Evolutionary conservation across 176 grass and related monocot genomes (phyloP).

Genomic region (Elymus sibiricus): DNA sequence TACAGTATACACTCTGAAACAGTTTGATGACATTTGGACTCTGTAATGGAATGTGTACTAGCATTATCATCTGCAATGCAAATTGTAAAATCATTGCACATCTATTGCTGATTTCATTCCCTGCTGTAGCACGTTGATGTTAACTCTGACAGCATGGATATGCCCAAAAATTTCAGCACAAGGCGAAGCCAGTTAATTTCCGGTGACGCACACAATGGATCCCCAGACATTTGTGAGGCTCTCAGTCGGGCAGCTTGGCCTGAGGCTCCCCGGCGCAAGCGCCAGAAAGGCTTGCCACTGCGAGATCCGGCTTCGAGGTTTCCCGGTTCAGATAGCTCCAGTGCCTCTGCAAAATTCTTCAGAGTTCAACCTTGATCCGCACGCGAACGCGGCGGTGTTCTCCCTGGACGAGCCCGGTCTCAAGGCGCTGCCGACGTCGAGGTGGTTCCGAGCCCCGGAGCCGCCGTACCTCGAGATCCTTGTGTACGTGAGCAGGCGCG

Average conservation of each 20-base stretch:
- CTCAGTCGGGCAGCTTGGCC: conserved; percentile 20
- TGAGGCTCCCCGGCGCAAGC: conserved; percentile 40
- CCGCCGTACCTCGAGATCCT: conserved; percentile 42
- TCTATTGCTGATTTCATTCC: neutral
- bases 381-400: conserved; percentile 62
- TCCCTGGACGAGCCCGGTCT: conserved; percentile 76
- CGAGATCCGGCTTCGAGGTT: conserved; percentile 64
- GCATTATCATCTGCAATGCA: neutral
- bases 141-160: neutral
- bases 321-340: conserved; percentile 42
- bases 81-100: neutral
- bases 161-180: conserved; percentile 15
- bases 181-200: neutral
- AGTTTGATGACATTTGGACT: neutral
- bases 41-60: neutral
- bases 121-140: neutral
- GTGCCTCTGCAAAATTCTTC: conserved; percentile 45
- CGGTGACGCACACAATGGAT: conserved; percentile 53
- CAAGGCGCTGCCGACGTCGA: conserved; percentile 25
- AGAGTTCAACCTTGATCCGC: conserved; percentile 43
- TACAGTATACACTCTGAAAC: neutral
- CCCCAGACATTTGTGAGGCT: conserved; percentile 46
- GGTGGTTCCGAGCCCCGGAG: conserved; percentile 47
- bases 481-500: conserved; percentile 38
- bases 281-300: conserved; percentile 47